phyloP scores from a whole-genome alignment of 176 grass and related monocot species.

The Oryza nivara region DNA sequence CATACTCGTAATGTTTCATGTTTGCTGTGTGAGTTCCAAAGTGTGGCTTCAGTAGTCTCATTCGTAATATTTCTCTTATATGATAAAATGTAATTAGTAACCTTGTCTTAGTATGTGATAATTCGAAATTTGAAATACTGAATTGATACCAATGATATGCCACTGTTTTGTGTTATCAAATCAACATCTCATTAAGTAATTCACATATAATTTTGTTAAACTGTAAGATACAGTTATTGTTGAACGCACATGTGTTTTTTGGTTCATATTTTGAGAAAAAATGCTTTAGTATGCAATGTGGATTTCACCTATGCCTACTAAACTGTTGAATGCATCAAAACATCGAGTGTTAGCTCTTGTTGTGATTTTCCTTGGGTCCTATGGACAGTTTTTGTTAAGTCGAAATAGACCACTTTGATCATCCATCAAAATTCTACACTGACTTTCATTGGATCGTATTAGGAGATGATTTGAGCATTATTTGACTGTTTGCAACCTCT shows the following conservation, averaged over 20 bases:
- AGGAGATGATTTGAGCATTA: not conserved
- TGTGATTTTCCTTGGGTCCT: not conserved
- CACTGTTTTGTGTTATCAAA: not conserved
- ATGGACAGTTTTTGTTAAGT: not conserved
- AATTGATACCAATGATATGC: not conserved
- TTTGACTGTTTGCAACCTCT: not conserved
- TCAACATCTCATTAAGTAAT: not conserved
- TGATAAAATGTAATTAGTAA: slow-evolving; percentile 13
- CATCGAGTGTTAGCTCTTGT: not conserved
- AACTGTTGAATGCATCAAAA: not conserved
- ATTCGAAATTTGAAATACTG: not conserved
- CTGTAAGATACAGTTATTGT: not conserved
- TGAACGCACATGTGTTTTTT: not conserved
- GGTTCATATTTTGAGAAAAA: not conserved
- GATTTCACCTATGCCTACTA: not conserved
- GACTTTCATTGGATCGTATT: not conserved
- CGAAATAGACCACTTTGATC: not conserved
- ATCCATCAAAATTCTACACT: not conserved
- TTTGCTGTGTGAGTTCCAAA: not conserved
- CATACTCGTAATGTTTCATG: not conserved
- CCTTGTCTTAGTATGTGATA: not conserved
- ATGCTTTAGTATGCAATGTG: not conserved
- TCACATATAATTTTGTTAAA: not conserved
- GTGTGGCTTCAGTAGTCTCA: not conserved
- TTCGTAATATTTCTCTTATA: not conserved